A percentile compares a stretch with the other conserved stretches of the same genome.
Evolutionary conservation across 441 rosid genomes (phyloP).

Genomic region (Mallotus repandus): DNA sequence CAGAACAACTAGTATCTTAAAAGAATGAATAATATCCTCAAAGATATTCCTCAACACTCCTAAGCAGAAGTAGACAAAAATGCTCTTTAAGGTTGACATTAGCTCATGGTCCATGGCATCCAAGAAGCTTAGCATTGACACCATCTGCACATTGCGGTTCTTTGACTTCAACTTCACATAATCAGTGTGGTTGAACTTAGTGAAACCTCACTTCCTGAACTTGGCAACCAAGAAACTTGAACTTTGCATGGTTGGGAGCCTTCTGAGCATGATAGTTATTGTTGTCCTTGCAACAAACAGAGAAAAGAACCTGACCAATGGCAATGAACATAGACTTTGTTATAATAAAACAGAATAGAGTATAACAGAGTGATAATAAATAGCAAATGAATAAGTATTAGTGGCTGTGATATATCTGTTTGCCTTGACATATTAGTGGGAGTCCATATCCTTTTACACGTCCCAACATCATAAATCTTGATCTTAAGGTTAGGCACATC

Average conservation of each 20-base stretch:
- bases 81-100: conserved; percentile 57
- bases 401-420: no score
- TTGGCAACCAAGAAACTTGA: conserved; percentile 95
- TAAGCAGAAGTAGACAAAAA: conserved; percentile 45
- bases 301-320: conserved; percentile 83
- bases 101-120: conserved; percentile 68
- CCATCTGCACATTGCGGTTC: conserved; percentile 73
- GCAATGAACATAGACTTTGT: conserved; percentile 60
- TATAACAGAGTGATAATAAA: conserved; percentile 64
- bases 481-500: conserved; percentile 91
- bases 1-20: not conserved
- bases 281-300: conserved; percentile 80
- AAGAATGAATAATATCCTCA: not conserved
- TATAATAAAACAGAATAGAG: conserved; percentile 51
- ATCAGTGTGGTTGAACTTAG: conserved; percentile 75
- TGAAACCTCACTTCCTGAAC: conserved; percentile 97
- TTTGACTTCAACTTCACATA: conserved; percentile 64
- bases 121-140: conserved; percentile 90
- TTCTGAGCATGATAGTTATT: conserved; percentile 85
- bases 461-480: conserved; percentile 89
- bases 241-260: conserved; percentile 92
- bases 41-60: not conserved
- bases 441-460: conserved; percentile 90
- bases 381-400: no score
- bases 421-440: conserved; percentile 75